Percentiles rank a stretch among this genome's conserved stretches.
Evolutionary conservation across 257 asterid genomes (phyloP).

Genomic region (Fraxinus cuspidata): DNA sequence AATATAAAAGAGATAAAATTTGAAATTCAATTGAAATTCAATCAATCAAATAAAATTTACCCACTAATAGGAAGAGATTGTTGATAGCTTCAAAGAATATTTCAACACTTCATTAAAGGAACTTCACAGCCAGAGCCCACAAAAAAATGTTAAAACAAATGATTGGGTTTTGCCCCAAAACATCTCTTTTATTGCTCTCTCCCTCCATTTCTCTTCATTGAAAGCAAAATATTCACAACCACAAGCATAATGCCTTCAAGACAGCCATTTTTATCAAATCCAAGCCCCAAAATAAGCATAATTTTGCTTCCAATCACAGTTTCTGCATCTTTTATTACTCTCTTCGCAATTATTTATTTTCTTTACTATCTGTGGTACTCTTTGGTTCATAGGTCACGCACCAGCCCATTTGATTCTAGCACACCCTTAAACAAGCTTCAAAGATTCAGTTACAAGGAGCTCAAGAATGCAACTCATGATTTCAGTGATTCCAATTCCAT

Average conservation of each 20-base stretch:
- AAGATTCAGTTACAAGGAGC: slow-evolving; percentile 69
- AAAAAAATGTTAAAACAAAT: slow-evolving; percentile 20
- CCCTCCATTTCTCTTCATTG: not conserved
- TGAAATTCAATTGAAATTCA: not conserved
- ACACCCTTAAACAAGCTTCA: slow-evolving; percentile 68
- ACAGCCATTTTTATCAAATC: slow-evolving; percentile 48
- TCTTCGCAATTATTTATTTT: slow-evolving; percentile 68
- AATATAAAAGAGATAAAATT: no score
- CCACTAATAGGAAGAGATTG: not conserved
- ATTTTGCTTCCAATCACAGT: slow-evolving; percentile 51
- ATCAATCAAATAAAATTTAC: no score
- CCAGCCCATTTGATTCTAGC: slow-evolving; percentile 76
- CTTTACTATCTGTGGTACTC: slow-evolving; percentile 71
- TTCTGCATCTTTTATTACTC: slow-evolving; percentile 54
- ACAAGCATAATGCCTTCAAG: slow-evolving; percentile 52
- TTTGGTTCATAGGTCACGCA: slow-evolving; percentile 65
- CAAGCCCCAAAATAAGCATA: slow-evolving; percentile 45
- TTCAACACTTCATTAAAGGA: not conserved
- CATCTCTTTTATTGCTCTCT: not conserved
- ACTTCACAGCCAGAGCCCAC: slow-evolving; percentile 34
- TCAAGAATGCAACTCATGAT: slow-evolving; percentile 68
- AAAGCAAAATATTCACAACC: slow-evolving; percentile 23
- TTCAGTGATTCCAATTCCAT: slow-evolving; percentile 63
- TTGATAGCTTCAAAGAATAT: not conserved
- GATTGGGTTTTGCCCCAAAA: not conserved